Base-by-base conservation (phyloP, 176 grass and related monocot species). In the Carex scoparia region DNA sequence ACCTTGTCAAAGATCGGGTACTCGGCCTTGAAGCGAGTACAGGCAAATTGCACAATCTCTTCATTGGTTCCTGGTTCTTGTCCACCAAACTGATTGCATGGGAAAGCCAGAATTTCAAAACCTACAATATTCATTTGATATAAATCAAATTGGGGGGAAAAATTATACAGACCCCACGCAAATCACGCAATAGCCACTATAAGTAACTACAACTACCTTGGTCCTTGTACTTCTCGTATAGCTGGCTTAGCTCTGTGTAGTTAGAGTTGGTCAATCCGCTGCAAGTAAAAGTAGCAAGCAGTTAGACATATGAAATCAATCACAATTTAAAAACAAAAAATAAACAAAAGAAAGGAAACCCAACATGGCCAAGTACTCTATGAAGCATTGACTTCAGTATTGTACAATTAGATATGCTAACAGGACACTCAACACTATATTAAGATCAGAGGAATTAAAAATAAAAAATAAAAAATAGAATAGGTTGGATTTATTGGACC, bases 1-100 rank as follows among this genome's bases (percentile, higher is more conserved):
- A 94, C 95, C 89, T 98, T 98, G 89, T 94, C 89, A 18, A 98
- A 94, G 79, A 98, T 98, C 53, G 93, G 95, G 58, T 89, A 95
- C 67, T 94, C 90, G 0, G 89, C 89, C 77, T 93, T 98, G 79
- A 98, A 98, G 76, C 93, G 91, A 78, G 93, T 93, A 85, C 95
- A 93, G 74, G 90, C 93, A 81, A 98, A 93, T 85, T 93, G 73
- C 37, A 92, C 68, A 46, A 98, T 98, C 85, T 98, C 93, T 69
- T 94, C 93, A 61, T 95, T 95, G 66, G 31, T 98, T 88, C 93
- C 95, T 32, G 91, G 91, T 84, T 95, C 93, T 81, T 98, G 93
- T 16, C 85, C 89, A 28, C 86, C 93, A 16, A 98, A 98, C 84
- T 98, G 95, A 81, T 95, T 98, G 93, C 91, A 98, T 28, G 93